Conservation (phyloP, 2,329 filamentous ascomycete species). For the Alternaria viburni region DNA sequence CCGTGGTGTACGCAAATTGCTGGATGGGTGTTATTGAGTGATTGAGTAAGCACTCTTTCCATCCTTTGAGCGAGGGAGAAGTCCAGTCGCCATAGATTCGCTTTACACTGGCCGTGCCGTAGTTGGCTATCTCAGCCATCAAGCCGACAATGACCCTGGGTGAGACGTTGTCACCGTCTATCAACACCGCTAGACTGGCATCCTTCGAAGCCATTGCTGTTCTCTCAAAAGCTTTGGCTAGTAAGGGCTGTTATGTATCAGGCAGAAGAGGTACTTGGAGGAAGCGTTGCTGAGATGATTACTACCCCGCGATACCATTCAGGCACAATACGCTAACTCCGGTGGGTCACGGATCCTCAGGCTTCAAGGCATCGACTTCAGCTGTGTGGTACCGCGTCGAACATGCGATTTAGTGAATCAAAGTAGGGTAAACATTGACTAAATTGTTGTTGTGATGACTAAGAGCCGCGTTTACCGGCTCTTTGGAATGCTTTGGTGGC, state of each 20-base stretch:
- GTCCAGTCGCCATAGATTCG: constrained; percentile 44
- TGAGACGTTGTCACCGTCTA: constrained; percentile 37
- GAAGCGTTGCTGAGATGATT: background rate
- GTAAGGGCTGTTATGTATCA: background rate
- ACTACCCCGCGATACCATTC: background rate
- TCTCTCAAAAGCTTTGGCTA: background rate
- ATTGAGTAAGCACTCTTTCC: constrained; percentile 28
- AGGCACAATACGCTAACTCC: background rate
- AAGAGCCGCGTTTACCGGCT: too few species aligned
- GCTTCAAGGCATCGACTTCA: background rate
- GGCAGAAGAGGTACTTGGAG: background rate
- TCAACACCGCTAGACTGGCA: constrained; percentile 25
- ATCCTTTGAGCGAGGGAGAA: constrained; percentile 21
- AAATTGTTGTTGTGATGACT: too few species aligned
- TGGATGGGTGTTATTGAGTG: constrained; percentile 15
- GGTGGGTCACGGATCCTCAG: background rate
- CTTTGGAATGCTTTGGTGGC: too few species aligned
- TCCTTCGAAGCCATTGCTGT: background rate
- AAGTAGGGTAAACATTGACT: too few species aligned
- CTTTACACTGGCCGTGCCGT: constrained; percentile 39
- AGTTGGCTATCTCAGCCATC: constrained; percentile 41
- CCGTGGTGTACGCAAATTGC: constrained; percentile 14
- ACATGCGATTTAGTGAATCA: too few species aligned
- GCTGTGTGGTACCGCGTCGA: background rate
- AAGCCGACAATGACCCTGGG: constrained; percentile 30